Evolutionary conservation across 352 stramenopile genomes (phyloP).

Genomic region (Phytophthora colocasiae): DNA sequence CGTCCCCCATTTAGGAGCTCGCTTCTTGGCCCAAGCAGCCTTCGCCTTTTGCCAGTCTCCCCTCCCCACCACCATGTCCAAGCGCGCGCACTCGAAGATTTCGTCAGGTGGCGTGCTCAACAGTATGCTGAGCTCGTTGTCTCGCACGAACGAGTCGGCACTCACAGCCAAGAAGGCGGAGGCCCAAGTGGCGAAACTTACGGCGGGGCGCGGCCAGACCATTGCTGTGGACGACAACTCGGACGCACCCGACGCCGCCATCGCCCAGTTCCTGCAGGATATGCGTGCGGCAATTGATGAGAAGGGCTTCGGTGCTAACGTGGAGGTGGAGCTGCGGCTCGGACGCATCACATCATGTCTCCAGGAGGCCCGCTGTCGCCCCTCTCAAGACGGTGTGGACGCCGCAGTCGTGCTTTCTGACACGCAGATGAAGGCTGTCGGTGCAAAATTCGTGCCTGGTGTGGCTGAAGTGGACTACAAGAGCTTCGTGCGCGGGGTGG

Average conservation of each 20-base stretch:
- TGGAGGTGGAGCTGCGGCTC: constrained; percentile 87
- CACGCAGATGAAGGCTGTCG: constrained; percentile 77
- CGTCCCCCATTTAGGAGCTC: constrained; percentile 17
- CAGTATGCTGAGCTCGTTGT: constrained; percentile 80
- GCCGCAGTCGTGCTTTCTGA: constrained; percentile 78
- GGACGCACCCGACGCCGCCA: constrained; percentile 73
- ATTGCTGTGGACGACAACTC: constrained; percentile 77
- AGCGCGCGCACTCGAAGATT: constrained; percentile 64
- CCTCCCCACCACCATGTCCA: constrained; percentile 55
- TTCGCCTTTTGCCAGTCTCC: background rate
- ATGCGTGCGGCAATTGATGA: constrained; percentile 83
- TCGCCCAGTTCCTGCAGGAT: constrained; percentile 82
- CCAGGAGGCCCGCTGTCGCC: constrained; percentile 75
- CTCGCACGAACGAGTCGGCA: constrained; percentile 78
- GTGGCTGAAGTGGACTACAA: constrained; percentile 79
- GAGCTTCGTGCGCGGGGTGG: constrained; percentile 66
- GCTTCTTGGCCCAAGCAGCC: constrained; percentile 15
- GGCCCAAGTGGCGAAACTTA: constrained; percentile 76
- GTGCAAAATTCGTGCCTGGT: constrained; percentile 83
- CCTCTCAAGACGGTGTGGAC: constrained; percentile 74
- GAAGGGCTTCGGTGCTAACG: constrained; percentile 75
- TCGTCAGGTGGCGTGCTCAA: constrained; percentile 50
- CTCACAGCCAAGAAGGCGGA: constrained; percentile 79
- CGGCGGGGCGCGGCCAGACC: constrained; percentile 70
- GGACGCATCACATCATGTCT: constrained; percentile 83